Conservation (phyloP, 208 protist genomes). For the Wallacemonas sp. region DNA sequence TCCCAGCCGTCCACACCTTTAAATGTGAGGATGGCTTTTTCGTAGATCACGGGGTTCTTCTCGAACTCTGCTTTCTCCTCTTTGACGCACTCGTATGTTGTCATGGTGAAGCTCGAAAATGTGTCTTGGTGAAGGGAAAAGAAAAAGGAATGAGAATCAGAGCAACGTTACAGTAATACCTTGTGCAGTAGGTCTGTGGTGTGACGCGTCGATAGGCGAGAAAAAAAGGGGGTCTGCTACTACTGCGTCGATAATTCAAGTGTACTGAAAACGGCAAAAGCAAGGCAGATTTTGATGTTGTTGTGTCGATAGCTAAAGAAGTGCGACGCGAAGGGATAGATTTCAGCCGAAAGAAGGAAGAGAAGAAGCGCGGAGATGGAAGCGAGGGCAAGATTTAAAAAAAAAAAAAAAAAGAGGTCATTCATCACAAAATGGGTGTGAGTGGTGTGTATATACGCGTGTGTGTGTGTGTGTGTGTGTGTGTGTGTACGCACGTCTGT, state of each 20-base stretch:
- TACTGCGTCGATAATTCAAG: too few relatives aligned
- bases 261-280: too few relatives aligned
- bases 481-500: too few relatives aligned
- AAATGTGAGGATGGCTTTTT: constrained; percentile 39
- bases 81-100: constrained; percentile 36
- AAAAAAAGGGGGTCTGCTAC: too few relatives aligned
- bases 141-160: constrained; percentile 17
- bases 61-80: constrained; percentile 46
- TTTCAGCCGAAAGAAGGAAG: too few relatives aligned
- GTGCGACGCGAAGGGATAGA: background rate
- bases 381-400: too few relatives aligned
- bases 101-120: constrained; percentile 1
- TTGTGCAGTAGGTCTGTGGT: too few relatives aligned
- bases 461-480: background rate
- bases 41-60: constrained; percentile 39
- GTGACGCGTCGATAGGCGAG: too few relatives aligned
- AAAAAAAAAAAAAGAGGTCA: background rate
- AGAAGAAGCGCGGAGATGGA: too few relatives aligned
- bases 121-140: background rate
- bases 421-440: too few relatives aligned
- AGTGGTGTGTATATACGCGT: background rate
- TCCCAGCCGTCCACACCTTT: constrained; percentile 43
- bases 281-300: background rate
- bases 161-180: constrained; percentile 4
- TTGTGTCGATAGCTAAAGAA: constrained; percentile 4